Percentiles rank a stretch among this genome's conserved stretches.
These are phyloP conservation scores for Protomyces gravidus DNA, from an alignment of 1,139 yeast species.

Conservation along the genomic window DNA sequence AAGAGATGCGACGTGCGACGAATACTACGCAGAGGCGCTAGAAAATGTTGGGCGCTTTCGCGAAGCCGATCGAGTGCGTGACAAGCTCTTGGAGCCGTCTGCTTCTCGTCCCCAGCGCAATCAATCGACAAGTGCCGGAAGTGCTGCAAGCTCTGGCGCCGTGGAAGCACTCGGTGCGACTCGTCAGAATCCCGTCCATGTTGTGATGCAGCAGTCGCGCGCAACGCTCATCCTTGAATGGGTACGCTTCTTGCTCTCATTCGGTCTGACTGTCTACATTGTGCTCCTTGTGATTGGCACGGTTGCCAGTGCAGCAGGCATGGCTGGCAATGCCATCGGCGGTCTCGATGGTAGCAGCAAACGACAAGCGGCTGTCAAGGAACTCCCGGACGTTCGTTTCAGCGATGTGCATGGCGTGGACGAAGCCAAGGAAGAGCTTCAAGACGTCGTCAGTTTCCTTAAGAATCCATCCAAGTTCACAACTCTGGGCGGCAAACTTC, in stretches of 20 bases:
- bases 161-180: slow-evolving; percentile 5
- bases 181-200: slow-evolving; percentile 66
- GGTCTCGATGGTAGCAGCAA: slow-evolving; percentile 18
- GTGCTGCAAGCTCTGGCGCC: background rate
- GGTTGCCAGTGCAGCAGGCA: slow-evolving; percentile 42
- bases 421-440: slow-evolving; percentile 94
- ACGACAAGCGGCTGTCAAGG: slow-evolving; percentile 45
- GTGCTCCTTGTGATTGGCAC: slow-evolving; percentile 58
- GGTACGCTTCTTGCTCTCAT: slow-evolving; percentile 83
- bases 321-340: slow-evolving; percentile 43
- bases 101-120: background rate
- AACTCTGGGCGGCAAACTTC: slow-evolving; percentile 92
- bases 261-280: slow-evolving; percentile 65
- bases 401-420: slow-evolving; percentile 96
- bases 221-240: slow-evolving; percentile 74
- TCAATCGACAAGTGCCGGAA: background rate
- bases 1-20: slow-evolving; percentile 68
- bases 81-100: slow-evolving; percentile 2
- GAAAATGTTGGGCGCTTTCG: slow-evolving; percentile 10
- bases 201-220: slow-evolving; percentile 78
- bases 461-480: slow-evolving; percentile 95
- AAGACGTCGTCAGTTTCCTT: slow-evolving; percentile 92
- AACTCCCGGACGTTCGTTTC: slow-evolving; percentile 82
- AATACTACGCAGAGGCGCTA: slow-evolving; percentile 47
- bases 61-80: slow-evolving; percentile 13